These are phyloP conservation scores for Colletotrichum sp. DNA, from an alignment of 2,329 filamentous ascomycete species.

Conservation along the genomic window DNA sequence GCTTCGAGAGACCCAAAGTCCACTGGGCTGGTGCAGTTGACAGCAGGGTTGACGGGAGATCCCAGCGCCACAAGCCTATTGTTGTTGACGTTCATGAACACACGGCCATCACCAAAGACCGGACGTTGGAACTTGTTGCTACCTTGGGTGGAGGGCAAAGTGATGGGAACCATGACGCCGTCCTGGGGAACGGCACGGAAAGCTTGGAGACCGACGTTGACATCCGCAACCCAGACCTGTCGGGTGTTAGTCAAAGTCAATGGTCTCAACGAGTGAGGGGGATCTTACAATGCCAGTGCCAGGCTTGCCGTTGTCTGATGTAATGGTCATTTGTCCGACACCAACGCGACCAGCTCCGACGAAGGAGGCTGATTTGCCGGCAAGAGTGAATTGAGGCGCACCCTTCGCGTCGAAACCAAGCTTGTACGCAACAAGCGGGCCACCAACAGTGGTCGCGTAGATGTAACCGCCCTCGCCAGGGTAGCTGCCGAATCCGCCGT, in stretches of 20 bases:
- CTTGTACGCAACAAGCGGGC: constrained; percentile 23
- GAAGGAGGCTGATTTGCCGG: constrained; percentile 27
- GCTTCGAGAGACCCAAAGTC: constrained; percentile 42
- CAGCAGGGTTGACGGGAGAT: constrained; percentile 44
- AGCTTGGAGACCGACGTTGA: constrained; percentile 40
- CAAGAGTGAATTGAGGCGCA: constrained; percentile 36
- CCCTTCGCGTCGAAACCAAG: constrained; percentile 24
- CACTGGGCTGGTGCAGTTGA: constrained; percentile 43
- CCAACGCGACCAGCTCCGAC: constrained; percentile 32
- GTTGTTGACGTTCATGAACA: constrained; percentile 37
- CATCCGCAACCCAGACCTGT: constrained; percentile 42
- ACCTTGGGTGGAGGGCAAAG: constrained; percentile 39
- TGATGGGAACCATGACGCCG: constrained; percentile 37
- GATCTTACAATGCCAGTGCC: constrained; percentile 36
- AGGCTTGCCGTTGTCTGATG: constrained; percentile 37
- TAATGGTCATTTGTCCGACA: constrained; percentile 38
- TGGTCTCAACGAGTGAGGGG: no score
- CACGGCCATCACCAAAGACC: constrained; percentile 43
- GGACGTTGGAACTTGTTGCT: constrained; percentile 44
- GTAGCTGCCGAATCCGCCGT: constrained; percentile 42
- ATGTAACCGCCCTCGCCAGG: constrained; percentile 48
- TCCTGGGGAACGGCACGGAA: constrained; percentile 44
- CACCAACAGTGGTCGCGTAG: constrained; percentile 34
- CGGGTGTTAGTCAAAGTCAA: background rate
- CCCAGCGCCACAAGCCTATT: constrained; percentile 37